Conservation (phyloP, 2,329 filamentous ascomycete species). For the Pseudogymnoascus pannorum region DNA sequence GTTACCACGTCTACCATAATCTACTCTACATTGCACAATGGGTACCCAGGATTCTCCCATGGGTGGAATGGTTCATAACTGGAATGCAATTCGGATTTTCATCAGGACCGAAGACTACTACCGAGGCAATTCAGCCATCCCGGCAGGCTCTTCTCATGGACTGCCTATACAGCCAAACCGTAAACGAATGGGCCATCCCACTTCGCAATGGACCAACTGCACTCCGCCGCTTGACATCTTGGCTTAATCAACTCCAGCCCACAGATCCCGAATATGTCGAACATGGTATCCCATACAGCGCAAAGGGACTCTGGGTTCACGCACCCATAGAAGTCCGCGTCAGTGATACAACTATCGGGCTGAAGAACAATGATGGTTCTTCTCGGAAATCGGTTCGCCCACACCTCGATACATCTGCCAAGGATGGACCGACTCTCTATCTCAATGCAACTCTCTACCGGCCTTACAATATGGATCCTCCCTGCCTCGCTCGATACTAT, state of each 20-base stretch:
- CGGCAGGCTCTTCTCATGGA: slow-evolving; percentile 85
- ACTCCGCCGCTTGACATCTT: slow-evolving; percentile 71
- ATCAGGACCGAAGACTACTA: slow-evolving; percentile 56
- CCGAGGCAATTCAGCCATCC: slow-evolving; percentile 71
- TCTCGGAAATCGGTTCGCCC: slow-evolving; percentile 40
- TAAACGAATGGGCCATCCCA: slow-evolving; percentile 96
- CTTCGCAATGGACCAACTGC: slow-evolving; percentile 81
- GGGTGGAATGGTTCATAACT: slow-evolving; percentile 94
- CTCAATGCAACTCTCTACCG: slow-evolving; percentile 87
- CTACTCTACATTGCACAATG: slow-evolving; percentile 74
- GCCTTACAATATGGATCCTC: slow-evolving; percentile 70
- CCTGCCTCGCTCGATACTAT: slow-evolving; percentile 71
- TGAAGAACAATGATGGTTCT: slow-evolving; percentile 20
- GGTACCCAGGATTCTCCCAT: slow-evolving; percentile 71
- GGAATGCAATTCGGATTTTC: slow-evolving; percentile 95
- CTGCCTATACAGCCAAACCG: slow-evolving; percentile 95
- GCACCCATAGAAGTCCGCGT: slow-evolving; percentile 90
- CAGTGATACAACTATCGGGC: slow-evolving; percentile 53
- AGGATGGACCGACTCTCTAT: slow-evolving; percentile 69
- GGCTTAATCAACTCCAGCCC: slow-evolving; percentile 61
- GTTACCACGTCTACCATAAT: slow-evolving; percentile 88
- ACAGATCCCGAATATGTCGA: slow-evolving; percentile 57
- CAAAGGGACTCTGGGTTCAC: slow-evolving; percentile 74
- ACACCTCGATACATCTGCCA: slow-evolving; percentile 64
- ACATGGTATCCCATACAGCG: slow-evolving; percentile 71